Percentiles rank a stretch among this genome's conserved stretches.
Evolutionary conservation across 164 flowering plant species (phyloP).

Genomic region (Vitis rupestris): DNA sequence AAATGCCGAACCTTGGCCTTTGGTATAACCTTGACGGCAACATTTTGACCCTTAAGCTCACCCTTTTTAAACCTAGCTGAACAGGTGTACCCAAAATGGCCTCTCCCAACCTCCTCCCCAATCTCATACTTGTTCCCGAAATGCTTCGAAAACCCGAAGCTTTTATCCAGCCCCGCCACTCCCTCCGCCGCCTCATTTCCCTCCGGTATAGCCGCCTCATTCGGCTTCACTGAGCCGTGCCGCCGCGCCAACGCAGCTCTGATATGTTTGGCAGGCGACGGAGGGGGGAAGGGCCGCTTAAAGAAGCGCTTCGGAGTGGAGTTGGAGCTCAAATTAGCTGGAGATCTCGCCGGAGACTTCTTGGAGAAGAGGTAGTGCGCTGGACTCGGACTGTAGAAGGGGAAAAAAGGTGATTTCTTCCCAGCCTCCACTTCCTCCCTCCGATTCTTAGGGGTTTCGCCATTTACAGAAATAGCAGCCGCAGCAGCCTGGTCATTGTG

Average conservation of each 20-base stretch:
- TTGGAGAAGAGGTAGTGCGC: slow-evolving; percentile 63
- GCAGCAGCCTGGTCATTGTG: background rate
- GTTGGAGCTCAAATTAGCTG: slow-evolving; percentile 39
- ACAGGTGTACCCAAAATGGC: slow-evolving; percentile 89
- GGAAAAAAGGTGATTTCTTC: slow-evolving; percentile 66
- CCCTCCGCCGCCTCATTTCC: slow-evolving; percentile 48
- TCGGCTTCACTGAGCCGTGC: slow-evolving; percentile 81
- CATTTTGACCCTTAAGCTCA: slow-evolving; percentile 66
- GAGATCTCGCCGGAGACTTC: slow-evolving; percentile 63
- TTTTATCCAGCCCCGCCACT: slow-evolving; percentile 57
- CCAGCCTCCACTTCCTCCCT: slow-evolving; percentile 24
- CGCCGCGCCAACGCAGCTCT: slow-evolving; percentile 66
- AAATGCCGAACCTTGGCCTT: slow-evolving; percentile 56
- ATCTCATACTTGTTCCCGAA: slow-evolving; percentile 73
- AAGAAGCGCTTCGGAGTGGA: slow-evolving; percentile 79
- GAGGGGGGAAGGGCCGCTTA: slow-evolving; percentile 77
- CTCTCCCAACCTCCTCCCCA: slow-evolving; percentile 85
- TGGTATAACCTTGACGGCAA: slow-evolving; percentile 84
- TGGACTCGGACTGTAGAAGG: slow-evolving; percentile 81
- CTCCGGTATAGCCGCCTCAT: slow-evolving; percentile 71
- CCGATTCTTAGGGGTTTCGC: slow-evolving; percentile 6
- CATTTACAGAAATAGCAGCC: slow-evolving; percentile 9
- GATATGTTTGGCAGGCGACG: slow-evolving; percentile 95
- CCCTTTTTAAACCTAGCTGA: slow-evolving; percentile 71
- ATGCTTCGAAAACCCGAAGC: slow-evolving; percentile 77